Base-by-base conservation (phyloP, 768 basidiomycete species). In the Suillus alpinus region DNA sequence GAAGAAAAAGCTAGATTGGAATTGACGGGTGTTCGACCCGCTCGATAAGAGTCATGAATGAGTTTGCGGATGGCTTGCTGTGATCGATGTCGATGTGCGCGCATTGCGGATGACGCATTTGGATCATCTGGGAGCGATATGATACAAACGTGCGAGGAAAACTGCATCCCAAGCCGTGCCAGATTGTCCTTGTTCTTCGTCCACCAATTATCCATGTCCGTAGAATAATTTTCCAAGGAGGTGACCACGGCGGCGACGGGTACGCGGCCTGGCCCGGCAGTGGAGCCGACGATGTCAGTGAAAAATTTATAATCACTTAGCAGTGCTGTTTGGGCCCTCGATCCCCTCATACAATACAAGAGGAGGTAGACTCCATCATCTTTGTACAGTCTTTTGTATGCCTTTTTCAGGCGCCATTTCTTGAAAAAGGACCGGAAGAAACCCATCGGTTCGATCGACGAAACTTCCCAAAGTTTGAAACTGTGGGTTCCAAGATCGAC, bases 61-160 rank as follows among this genome's bases (percentile, higher is more conserved):
- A 53, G 34, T 10, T 57, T 56, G 40, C 58, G 68, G 43, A 71
- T 63, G 49, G 41, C 43, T 36, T 62, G 51, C 57, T 68, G 68
- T 12, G 75, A 75, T 40, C 62, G 14, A 0, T 23, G 34, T 37
- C 52, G 52, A 6, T 34, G 52, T 53, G 52, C 20, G 1, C 52
- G 34, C 34, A 53, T 23, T 2, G 34, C 52, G 20, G 8, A 5
- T 9, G 52, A 16, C 2, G 7, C 8, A 16, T 9, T 1, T 53
- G 20, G 34, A 5, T 53, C 34, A 8, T 53, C 8, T 4, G 52
- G 52, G 14, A 74, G 67, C 23, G 78, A 75, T 3, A 78, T 80
- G 56, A 81, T 71, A 60, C 80, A 81, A 18, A 77, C 80, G n/a
- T 77, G 72, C 8, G 68, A 73, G 20, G 69, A 61, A n/a, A 79